Evolutionary conservation across 805 yeast genomes (phyloP).

Genomic region (Candida bentonensis): DNA sequence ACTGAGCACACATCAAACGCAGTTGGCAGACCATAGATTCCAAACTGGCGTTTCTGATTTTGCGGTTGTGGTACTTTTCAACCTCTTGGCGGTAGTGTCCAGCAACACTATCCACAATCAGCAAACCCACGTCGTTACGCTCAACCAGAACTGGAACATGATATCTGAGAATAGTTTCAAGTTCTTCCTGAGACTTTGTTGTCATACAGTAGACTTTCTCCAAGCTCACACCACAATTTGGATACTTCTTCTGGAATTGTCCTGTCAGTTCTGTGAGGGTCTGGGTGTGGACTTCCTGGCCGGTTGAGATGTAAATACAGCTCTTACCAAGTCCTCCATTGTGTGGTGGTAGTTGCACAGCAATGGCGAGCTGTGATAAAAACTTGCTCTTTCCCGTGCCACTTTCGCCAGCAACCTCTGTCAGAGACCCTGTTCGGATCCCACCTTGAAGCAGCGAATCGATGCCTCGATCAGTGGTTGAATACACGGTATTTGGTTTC

Average conservation of each 20-base stretch:
- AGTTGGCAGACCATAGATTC: not conserved
- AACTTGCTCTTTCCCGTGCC: conserved; percentile 82
- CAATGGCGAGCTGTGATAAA: conserved; percentile 47
- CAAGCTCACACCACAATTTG: conserved; percentile 11
- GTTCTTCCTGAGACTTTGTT: conserved; percentile 47
- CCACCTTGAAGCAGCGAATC: conserved; percentile 46
- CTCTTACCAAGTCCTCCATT: conserved; percentile 35
- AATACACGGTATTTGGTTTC: conserved; percentile 15
- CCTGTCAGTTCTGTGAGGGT: conserved; percentile 40
- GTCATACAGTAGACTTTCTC: conserved; percentile 17
- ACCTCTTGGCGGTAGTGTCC: conserved; percentile 62
- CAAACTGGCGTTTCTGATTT: not conserved
- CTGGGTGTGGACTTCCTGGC: conserved; percentile 53
- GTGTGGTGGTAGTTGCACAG: conserved; percentile 37
- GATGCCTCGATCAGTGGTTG: conserved; percentile 38
- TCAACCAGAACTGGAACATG: conserved; percentile 50
- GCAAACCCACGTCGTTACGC: conserved; percentile 31
- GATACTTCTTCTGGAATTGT: conserved; percentile 13
- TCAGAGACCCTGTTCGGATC: conserved; percentile 36
- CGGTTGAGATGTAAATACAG: conserved; percentile 70
- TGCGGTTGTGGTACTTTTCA: conserved; percentile 26
- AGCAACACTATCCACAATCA: conserved; percentile 64
- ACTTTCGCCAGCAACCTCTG: conserved; percentile 75
- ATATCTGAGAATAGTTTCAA: conserved; percentile 55
- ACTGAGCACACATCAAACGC: not conserved